A percentile compares a stretch with the other conserved stretches of the same genome.
Evolutionary conservation across 371 early-diverging fungal species (phyloP).

Genomic region (Mucor sp.): DNA sequence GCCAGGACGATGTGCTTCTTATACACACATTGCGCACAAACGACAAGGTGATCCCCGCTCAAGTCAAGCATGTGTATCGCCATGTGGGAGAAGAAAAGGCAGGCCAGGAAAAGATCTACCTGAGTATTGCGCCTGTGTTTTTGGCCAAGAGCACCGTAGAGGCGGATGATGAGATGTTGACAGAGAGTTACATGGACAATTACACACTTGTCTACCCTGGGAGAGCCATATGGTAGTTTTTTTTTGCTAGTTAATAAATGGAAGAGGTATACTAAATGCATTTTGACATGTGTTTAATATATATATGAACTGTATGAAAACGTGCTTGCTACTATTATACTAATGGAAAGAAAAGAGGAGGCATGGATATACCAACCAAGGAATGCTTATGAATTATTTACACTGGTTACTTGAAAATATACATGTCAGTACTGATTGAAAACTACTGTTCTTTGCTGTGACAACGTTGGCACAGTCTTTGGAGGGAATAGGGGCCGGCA

Average conservation of each 20-base stretch:
- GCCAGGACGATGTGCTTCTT: conserved; percentile 18
- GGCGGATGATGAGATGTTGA: conserved; percentile 7
- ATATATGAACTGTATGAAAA: neutral
- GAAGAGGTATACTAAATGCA: neutral
- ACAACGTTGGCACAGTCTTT: conserved; percentile 22
- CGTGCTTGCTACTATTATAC: neutral
- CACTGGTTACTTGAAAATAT: neutral
- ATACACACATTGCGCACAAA: neutral
- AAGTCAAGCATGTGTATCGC: conserved; percentile 20
- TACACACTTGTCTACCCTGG: conserved; percentile 17
- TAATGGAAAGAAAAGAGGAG: no score
- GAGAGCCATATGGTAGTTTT: conserved; percentile 20
- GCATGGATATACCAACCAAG: no score
- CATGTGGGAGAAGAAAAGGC: neutral
- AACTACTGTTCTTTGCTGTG: neutral
- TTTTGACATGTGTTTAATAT: neutral
- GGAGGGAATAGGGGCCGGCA: neutral
- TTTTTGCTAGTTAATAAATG: neutral
- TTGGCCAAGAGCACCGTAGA: conserved; percentile 16
- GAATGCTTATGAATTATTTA: neutral
- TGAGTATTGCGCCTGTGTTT: conserved; percentile 24
- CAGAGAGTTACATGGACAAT: conserved; percentile 4
- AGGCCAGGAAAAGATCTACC: neutral
- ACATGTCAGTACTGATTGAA: neutral
- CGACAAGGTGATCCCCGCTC: conserved; percentile 3